phyloP scores from a whole-genome alignment of 495 filamentous ascomycete genomes.

The Penicillium ucsense region DNA sequence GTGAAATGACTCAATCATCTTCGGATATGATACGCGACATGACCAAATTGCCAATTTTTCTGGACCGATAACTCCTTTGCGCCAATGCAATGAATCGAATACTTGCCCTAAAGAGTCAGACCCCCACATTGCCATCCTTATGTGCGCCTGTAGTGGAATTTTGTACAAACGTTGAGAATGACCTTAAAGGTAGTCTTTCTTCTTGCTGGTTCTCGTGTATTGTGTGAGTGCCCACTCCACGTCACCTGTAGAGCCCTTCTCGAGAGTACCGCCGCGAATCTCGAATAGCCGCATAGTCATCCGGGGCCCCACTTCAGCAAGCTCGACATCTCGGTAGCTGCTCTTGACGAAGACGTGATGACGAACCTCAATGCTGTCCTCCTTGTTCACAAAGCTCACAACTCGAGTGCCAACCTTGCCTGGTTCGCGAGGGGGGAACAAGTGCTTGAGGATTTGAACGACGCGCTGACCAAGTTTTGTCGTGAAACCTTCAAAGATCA shows the following conservation, averaged over 20 bases:
- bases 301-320: conserved; percentile 89
- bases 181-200: conserved; percentile 82
- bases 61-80: conserved; percentile 15
- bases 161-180: conserved; percentile 10
- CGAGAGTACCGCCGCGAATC: conserved; percentile 84
- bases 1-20: background rate
- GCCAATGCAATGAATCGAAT: conserved; percentile 16
- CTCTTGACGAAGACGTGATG: conserved; percentile 80
- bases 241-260: conserved; percentile 87
- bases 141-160: conserved; percentile 9
- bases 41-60: conserved; percentile 9
- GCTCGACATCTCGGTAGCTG: conserved; percentile 76
- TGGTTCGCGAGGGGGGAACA: conserved; percentile 84
- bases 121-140: conserved; percentile 7
- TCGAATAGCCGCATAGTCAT: conserved; percentile 97
- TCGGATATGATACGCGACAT: conserved; percentile 5
- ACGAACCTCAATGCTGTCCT: conserved; percentile 82
- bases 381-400: conserved; percentile 89
- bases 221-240: conserved; percentile 91
- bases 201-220: conserved; percentile 82
- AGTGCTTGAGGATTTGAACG: conserved; percentile 84
- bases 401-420: conserved; percentile 78
- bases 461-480: conserved; percentile 74
- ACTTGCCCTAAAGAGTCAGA: conserved; percentile 8
- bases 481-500: conserved; percentile 92